These are phyloP conservation scores for Hypholoma sublateritium DNA, from an alignment of 768 basidiomycete species.

Conservation along the genomic window DNA sequence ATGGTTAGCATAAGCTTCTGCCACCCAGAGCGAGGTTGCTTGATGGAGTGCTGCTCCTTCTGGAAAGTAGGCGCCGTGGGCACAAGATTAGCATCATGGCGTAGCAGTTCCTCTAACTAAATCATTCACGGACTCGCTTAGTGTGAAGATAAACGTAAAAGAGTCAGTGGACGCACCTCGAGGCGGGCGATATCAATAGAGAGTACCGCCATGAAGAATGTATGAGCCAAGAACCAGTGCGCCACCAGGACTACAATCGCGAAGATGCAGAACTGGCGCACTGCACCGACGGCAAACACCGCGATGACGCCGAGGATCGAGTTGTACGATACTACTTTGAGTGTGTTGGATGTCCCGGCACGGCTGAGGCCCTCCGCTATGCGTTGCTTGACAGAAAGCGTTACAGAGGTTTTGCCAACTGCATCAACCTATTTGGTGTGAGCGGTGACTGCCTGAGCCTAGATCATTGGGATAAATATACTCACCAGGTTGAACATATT, in stretches of 20 bases:
- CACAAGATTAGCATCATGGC: slow-evolving; percentile 61
- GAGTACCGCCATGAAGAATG: slow-evolving; percentile 91
- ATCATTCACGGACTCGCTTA: slow-evolving; percentile 9
- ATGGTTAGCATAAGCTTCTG: slow-evolving; percentile 38
- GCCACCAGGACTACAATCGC: slow-evolving; percentile 93
- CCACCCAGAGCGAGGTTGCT: slow-evolving; percentile 44
- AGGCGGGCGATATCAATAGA: slow-evolving; percentile 95
- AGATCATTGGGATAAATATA: slow-evolving; percentile 3
- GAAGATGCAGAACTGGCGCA: slow-evolving; percentile 91
- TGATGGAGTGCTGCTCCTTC: slow-evolving; percentile 25
- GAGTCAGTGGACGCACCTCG: slow-evolving; percentile 50
- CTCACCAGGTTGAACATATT: slow-evolving; percentile 95
- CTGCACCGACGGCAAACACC: slow-evolving; percentile 72
- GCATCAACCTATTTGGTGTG: slow-evolving; percentile 65
- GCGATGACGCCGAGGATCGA: slow-evolving; percentile 75
- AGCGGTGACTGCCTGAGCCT: slow-evolving; percentile 12
- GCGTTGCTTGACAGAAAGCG: slow-evolving; percentile 85
- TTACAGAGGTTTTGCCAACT: slow-evolving; percentile 81
- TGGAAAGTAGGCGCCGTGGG: slow-evolving; percentile 37
- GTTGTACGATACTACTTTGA: slow-evolving; percentile 90
- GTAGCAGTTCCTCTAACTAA: slow-evolving; percentile 83
- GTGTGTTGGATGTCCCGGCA: slow-evolving; percentile 88
- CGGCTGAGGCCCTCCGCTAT: slow-evolving; percentile 88
- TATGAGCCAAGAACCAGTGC: slow-evolving; percentile 97
- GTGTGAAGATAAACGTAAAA: slow-evolving; percentile 1